Base-by-base conservation (phyloP, 2,329 filamentous ascomycete species). In the Pleurostoma richardsiae region DNA sequence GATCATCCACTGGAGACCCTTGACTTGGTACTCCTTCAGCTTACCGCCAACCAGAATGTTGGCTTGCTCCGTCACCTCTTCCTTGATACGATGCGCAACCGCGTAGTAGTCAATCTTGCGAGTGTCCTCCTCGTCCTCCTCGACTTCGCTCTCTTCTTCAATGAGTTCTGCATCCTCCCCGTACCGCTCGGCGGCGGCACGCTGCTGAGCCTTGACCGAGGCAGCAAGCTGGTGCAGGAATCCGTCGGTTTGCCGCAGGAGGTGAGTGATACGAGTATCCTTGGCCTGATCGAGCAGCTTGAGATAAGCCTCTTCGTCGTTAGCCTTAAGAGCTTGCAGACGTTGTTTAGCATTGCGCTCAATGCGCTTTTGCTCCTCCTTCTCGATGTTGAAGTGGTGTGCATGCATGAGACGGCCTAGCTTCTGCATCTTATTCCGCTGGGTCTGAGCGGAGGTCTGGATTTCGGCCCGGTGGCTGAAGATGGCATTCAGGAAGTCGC, bases 1-100 rank as follows among this genome's bases (percentile, higher is more conserved):
- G 51, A 99, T 85, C 94, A 99, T 99, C 94, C 94, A 99, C 67
- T 99, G 92, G 42, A 99, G 74, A 79, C 94, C 94, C 82, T 96
- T 97, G 69, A 99, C 57, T 71, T 99, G 94, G 69, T 99, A 99
- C 66, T 99, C 94, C 68, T 99, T 99, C 55, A 99, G 76, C 8
- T 76, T 88, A 62, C 94, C 94, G 63, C 94, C 94, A 52, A 97
- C 90, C 50, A 99, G 79, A 40, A 95, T 95, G 45, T 70, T 69
- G 5, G 94, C 89, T 62, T 99, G 94, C 51, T 77, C 76, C 1
- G 80, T 86, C 57, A 99, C 86, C 54, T 95, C 89, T 73, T 99
- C 94, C 66, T 94, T 91, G 71, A 96, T 81, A 54, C 90, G 88
- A 77, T 99, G 94, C 47, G 94, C 94, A 56, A 99, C 94, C 54